Base-by-base conservation (phyloP, 768 basidiomycete genomes). In the Boletus rubroflammeus region DNA sequence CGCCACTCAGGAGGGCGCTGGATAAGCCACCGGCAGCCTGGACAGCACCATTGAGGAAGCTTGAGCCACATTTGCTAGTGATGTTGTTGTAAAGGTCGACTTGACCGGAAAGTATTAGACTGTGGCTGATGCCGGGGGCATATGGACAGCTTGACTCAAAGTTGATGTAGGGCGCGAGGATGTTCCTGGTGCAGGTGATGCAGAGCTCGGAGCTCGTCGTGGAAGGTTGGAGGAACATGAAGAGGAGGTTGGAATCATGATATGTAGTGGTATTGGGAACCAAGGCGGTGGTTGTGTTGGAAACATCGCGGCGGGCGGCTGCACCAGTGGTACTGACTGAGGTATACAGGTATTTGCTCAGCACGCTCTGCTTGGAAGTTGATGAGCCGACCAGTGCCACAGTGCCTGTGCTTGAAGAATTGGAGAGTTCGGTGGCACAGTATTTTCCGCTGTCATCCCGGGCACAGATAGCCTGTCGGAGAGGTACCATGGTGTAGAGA, bases 81-180 rank as follows among this genome's bases (percentile, higher is more conserved):
- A 94, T 76, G 53, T 74, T 81, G 21, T 64, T 61, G 80, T 90
- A 96, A 35, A 98, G 78, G 8, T 60, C 65, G 15, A 71, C 36
- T 72, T 98, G 93, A 44, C 79, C 80, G 29, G 73, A 65, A 42
- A 98, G 75, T 51, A 98, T 75, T 14, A 76, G 67, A 63, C 86
- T 89, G 62, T 78, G 76, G 54, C 57, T 49, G 26, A 97, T 64
- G 47, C 96, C 93, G 28, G 87, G 81, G 8, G 80, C 89, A 69
- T 93, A 98, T 1, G 88, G 87, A 41, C 76, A 72, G 52, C 70
- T 68, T 39, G 82, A 80, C 73, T 94, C 90, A 71, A 81, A 95
- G 53, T 75, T 70, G 70, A 91, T 84, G 79, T 90, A 99, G 9
- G 83, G 60, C 2, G 83, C 81, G 60, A 98, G 67, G 66, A 94